Evolutionary conservation across 2,329 filamentous ascomycete genomes (phyloP), one percentile per base, ranked within the genome.

Genomic region (Bipolaris oryzae): DNA sequence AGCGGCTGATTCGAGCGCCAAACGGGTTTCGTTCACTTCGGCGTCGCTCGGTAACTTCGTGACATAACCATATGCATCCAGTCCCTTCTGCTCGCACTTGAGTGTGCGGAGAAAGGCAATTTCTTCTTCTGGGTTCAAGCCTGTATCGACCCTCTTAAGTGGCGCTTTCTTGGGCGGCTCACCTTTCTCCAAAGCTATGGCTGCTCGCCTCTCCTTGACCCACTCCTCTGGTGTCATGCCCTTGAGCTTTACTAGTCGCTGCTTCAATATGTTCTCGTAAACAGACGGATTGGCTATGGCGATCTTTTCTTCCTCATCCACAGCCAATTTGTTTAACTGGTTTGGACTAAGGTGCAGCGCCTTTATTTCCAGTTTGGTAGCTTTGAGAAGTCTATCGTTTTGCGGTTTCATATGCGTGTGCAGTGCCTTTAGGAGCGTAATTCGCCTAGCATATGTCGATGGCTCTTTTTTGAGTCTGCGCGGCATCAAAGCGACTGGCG

Each of bases 201-300:
- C 60, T 37, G 74, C 71, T 25, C 70, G 68, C 31, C 85, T 80
- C 61, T 89, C 86, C 28, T 85, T 82, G 57, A 85, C 84, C 91
- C 93, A 98, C 44, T 90, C 84, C 3, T 83, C 81, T 3, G 86
- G 71, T 0, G 80, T 81, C 89, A 96, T 93, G 60, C 89, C 89
- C 70, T 89, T 91, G 71, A 92, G 87, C 41, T 82, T 82, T 66
- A 89, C 83, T 56, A 98, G 89, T 33, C 87, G 87, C 63, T 92
- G 90, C 71, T 93, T 96, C 74, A 98, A 86, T 23, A 92, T 81
- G 67, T 96, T 96, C 7, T 84, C 81, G 70, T 99, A 99, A 25
- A 98, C 86, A 0, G 83, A 77, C 1, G 83, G 78, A 57, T 88
- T 88, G 15, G 88, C 86, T 11, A 81, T 81, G 1, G 92, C 92